These are phyloP conservation scores for Quercus tomentella DNA, from an alignment of 331 rosid species.

Conservation along the genomic window DNA sequence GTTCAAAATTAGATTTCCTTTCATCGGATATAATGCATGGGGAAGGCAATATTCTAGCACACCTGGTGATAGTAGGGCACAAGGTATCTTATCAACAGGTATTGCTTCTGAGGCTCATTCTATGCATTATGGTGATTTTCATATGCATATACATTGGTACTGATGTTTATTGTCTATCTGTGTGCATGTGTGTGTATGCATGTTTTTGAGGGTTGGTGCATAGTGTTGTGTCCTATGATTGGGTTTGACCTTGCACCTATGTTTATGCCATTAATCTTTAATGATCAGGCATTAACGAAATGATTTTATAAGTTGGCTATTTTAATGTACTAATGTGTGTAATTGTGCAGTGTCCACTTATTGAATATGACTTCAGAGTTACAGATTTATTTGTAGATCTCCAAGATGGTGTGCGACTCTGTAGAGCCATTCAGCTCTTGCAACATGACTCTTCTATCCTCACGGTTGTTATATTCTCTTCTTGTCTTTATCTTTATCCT, in stretches of 20 bases:
- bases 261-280: background rate
- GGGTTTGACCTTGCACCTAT: background rate
- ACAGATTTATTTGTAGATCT: conserved; percentile 76
- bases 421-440: conserved; percentile 87
- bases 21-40: conserved; percentile 88
- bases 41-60: conserved; percentile 86
- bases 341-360: conserved; percentile 60
- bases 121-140: conserved; percentile 17
- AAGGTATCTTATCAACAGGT: conserved; percentile 84
- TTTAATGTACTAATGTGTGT: background rate
- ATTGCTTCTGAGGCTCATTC: conserved; percentile 7
- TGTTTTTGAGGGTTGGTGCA: background rate
- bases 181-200: background rate
- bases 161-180: background rate
- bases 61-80: conserved; percentile 74
- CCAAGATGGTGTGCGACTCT: conserved; percentile 80
- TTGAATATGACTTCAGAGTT: conserved; percentile 71
- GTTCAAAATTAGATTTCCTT: conserved; percentile 67
- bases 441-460: conserved; percentile 74
- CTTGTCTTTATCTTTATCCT: background rate
- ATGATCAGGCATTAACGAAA: background rate
- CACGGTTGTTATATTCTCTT: conserved; percentile 43
- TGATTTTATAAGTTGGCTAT: background rate
- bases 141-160: background rate
- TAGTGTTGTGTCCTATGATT: background rate